Percentiles rank a stretch among this genome's conserved stretches.
Conservation (phyloP, 2,329 filamentous ascomycete species). For the Cladosporium austrohemisphaericum region DNA sequence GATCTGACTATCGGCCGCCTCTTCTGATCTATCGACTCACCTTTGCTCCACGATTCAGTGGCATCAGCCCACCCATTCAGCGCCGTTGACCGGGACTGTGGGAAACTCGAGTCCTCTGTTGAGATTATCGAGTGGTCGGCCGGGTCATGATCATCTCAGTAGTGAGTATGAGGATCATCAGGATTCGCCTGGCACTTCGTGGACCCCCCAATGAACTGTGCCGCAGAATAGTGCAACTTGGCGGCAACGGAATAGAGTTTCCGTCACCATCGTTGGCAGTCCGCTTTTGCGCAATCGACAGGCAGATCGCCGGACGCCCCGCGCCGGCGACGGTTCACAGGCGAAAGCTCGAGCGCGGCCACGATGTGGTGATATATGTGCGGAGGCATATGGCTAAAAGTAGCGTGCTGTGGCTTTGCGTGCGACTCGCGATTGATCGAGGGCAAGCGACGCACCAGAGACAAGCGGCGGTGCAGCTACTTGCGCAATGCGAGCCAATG, state of each 20-base stretch:
- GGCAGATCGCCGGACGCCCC: conserved; percentile 10
- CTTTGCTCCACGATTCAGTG: conserved; percentile 10
- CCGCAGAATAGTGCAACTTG: not conserved
- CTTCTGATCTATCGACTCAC: conserved; percentile 12
- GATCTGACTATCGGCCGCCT: conserved; percentile 15
- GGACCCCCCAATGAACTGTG: conserved; percentile 10
- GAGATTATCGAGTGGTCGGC: not conserved
- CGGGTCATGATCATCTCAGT: not conserved
- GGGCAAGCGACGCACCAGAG: not conserved
- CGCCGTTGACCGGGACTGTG: conserved; percentile 6
- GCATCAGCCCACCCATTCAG: not conserved
- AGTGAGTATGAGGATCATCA: conserved; percentile 12
- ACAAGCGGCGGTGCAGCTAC: not conserved
- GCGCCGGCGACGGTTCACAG: conserved; percentile 2
- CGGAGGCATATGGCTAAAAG: conserved; percentile 2
- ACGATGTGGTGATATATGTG: not conserved
- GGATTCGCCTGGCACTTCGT: not conserved
- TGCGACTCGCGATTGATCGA: not conserved
- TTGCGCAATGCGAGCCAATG: no score
- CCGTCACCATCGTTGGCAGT: not conserved
- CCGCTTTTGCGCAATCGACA: conserved; percentile 12
- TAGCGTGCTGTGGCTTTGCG: conserved; percentile 1
- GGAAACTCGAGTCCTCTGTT: not conserved
- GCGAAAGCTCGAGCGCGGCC: conserved; percentile 3
- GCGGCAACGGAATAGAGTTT: conserved; percentile 6